phyloP scores from a whole-genome alignment of 2,329 filamentous ascomycete species.

The Ambrosiella beaveri region DNA sequence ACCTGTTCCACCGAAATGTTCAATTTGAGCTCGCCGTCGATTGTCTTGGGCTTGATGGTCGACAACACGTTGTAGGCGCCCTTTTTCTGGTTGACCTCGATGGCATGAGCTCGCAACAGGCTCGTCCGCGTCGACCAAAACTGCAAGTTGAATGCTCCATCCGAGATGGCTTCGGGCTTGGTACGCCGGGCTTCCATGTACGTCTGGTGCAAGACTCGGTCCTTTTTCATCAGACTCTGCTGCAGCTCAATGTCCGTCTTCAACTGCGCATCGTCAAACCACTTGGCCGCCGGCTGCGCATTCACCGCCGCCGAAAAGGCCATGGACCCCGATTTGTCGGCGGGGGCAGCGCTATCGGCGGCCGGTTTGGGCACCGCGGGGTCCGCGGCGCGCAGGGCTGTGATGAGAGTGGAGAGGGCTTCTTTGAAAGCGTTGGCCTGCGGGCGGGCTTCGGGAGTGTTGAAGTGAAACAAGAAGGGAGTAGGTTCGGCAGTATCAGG shows the following conservation, averaged over 20 bases:
- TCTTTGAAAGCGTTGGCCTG: conserved; percentile 81
- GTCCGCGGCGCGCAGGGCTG: conserved; percentile 44
- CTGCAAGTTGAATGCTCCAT: conserved; percentile 68
- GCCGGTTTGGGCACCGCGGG: conserved; percentile 32
- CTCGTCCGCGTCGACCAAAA: conserved; percentile 89
- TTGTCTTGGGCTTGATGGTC: conserved; percentile 63
- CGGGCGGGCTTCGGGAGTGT: conserved; percentile 56
- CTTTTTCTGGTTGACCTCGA: conserved; percentile 69
- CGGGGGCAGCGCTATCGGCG: conserved; percentile 14
- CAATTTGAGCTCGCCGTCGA: conserved; percentile 58
- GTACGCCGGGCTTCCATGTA: conserved; percentile 72
- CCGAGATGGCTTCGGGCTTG: conserved; percentile 69
- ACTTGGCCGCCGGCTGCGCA: conserved; percentile 38
- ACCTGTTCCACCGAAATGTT: conserved; percentile 86
- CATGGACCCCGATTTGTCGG: conserved; percentile 46
- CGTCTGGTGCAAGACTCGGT: conserved; percentile 57
- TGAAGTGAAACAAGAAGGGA: conserved; percentile 78
- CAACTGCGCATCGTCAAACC: conserved; percentile 68
- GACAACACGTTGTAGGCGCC: conserved; percentile 90
- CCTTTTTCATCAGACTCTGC: conserved; percentile 70
- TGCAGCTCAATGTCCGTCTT: conserved; percentile 68
- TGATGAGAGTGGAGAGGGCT: conserved; percentile 59
- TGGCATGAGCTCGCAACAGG: conserved; percentile 74
- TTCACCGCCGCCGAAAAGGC: conserved; percentile 56
- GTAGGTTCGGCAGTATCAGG: conserved; percentile 40